Percentiles rank a stretch among this genome's conserved stretches.
Conservation (phyloP, 2,329 filamentous ascomycete genomes). For the Lecanicillium sp. region DNA sequence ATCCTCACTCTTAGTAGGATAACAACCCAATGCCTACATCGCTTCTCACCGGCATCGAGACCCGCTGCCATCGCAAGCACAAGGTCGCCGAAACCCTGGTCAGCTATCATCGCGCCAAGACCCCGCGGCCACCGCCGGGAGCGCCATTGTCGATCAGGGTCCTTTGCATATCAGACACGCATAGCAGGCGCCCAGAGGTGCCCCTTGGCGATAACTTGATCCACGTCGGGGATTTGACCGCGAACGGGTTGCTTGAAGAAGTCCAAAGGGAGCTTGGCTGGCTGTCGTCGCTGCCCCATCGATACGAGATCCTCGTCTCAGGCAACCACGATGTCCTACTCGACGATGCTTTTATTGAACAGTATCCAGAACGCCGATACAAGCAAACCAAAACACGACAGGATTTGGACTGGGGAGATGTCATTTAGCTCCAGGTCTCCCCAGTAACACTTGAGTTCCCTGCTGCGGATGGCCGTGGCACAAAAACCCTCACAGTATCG, state of each 20-base stretch:
- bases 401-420: slow-evolving; percentile 18
- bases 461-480: too few species aligned
- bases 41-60: too few species aligned
- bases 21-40: too few species aligned
- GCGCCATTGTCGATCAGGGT: too few species aligned
- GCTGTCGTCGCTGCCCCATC: slow-evolving; percentile 31
- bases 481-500: slow-evolving; percentile 14
- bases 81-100: too few species aligned
- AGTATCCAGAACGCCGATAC: slow-evolving; percentile 14
- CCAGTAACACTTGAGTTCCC: slow-evolving; percentile 12
- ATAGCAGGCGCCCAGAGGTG: slow-evolving; percentile 53
- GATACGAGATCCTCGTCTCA: slow-evolving; percentile 58
- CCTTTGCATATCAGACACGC: slow-evolving; percentile 65
- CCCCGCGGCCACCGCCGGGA: too few species aligned
- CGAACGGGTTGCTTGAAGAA: slow-evolving; percentile 32
- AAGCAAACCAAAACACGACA: slow-evolving; percentile 11
- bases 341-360: slow-evolving; percentile 41
- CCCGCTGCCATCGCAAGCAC: too few species aligned
- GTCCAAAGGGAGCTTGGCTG: slow-evolving; percentile 30
- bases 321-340: slow-evolving; percentile 65
- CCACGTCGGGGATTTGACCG: slow-evolving; percentile 61
- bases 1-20: too few species aligned
- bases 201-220: slow-evolving; percentile 62
- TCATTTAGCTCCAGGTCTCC: slow-evolving; percentile 19
- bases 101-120: too few species aligned